Percentiles rank a stretch among this genome's conserved stretches.
Conservation (phyloP, 2,329 filamentous ascomycete species). For the Curvularia lunata region DNA sequence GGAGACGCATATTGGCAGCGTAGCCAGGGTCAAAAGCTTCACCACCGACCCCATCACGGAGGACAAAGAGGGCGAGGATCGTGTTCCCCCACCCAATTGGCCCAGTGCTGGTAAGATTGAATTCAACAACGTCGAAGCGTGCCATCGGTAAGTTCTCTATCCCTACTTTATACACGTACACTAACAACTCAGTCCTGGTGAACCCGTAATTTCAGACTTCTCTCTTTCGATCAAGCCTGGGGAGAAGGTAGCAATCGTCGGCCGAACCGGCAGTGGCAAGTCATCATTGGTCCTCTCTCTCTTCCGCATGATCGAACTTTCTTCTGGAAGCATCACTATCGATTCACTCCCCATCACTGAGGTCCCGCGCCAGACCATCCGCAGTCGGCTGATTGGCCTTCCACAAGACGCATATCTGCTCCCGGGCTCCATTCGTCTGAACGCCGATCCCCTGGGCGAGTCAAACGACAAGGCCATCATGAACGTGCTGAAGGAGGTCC, state of each 20-base stretch:
- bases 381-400: conserved; percentile 55
- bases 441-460: conserved; percentile 54
- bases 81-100: conserved; percentile 51
- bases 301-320: conserved; percentile 57
- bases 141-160: conserved; percentile 49
- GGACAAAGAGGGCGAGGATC: conserved; percentile 60
- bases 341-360: conserved; percentile 57
- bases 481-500: conserved; percentile 55
- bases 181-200: conserved; percentile 22
- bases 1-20: conserved; percentile 64
- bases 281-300: conserved; percentile 57
- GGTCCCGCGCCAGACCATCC: conserved; percentile 54
- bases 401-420: conserved; percentile 62
- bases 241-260: conserved; percentile 60
- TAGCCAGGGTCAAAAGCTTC: conserved; percentile 63
- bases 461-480: conserved; percentile 51
- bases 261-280: conserved; percentile 63
- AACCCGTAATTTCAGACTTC: conserved; percentile 54
- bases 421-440: conserved; percentile 56
- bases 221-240: conserved; percentile 56
- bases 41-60: conserved; percentile 54
- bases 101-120: conserved; percentile 52
- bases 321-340: conserved; percentile 53
- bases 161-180: neutral
- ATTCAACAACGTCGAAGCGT: conserved; percentile 54